Conservation (phyloP, 495 filamentous ascomycete genomes). For the Oleoguttula mirabilis region DNA sequence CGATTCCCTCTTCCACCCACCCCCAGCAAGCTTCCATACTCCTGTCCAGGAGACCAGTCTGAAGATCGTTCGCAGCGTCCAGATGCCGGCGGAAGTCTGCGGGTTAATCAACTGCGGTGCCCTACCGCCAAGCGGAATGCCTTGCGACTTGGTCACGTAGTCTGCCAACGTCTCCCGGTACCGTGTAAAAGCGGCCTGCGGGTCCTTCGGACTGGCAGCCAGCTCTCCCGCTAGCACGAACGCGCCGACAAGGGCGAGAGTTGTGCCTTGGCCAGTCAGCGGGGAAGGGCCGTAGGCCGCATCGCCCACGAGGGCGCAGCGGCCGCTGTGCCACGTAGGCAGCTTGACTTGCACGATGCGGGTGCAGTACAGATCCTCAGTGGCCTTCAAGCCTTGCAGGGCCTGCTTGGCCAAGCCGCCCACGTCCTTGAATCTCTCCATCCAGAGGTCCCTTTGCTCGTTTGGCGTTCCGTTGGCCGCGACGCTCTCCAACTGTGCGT, state of each 20-base stretch:
- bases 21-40: too few species aligned
- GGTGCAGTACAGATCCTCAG: slow-evolving; percentile 38
- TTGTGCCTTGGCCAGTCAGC: slow-evolving; percentile 13
- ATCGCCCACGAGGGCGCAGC: slow-evolving; percentile 20
- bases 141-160: slow-evolving; percentile 31
- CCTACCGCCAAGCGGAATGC: slow-evolving; percentile 25
- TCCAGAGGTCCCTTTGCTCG: neutral
- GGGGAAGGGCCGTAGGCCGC: slow-evolving; percentile 28
- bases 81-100: slow-evolving; percentile 31
- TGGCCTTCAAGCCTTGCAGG: slow-evolving; percentile 24
- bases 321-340: slow-evolving; percentile 25
- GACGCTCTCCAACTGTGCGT: neutral
- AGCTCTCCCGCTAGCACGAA: slow-evolving; percentile 22
- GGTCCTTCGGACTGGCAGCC: slow-evolving; percentile 16
- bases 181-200: slow-evolving; percentile 26
- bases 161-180: slow-evolving; percentile 35
- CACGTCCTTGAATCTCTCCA: neutral
- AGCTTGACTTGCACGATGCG: slow-evolving; percentile 38
- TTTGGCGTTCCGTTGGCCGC: neutral
- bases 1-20: too few species aligned
- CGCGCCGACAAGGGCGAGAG: slow-evolving; percentile 14
- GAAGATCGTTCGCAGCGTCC: slow-evolving; percentile 21
- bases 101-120: slow-evolving; percentile 26
- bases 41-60: slow-evolving; percentile 26
- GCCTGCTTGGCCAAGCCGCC: neutral